phyloP scores from a whole-genome alignment of 257 asterid species.

The Jasminum sambac region DNA sequence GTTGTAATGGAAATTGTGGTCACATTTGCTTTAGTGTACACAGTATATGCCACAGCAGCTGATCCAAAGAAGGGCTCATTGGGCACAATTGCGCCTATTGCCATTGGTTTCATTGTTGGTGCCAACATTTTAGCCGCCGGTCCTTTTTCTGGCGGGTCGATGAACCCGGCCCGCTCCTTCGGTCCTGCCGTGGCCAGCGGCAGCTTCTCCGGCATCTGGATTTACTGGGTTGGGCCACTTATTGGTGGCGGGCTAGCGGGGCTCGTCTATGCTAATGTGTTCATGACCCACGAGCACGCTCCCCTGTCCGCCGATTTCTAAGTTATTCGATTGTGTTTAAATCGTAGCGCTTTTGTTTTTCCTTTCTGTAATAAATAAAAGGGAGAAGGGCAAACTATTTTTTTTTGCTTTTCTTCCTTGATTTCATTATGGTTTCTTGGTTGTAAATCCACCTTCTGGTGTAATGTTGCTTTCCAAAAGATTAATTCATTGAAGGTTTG shows the following conservation, averaged over 20 bases:
- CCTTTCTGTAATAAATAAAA: slow-evolving; percentile 24
- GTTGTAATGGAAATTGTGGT: slow-evolving; percentile 50
- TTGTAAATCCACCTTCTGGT: slow-evolving; percentile 35
- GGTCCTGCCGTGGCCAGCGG: slow-evolving; percentile 53
- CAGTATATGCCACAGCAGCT: slow-evolving; percentile 60
- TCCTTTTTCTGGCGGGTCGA: slow-evolving; percentile 61
- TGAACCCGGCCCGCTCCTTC: slow-evolving; percentile 60
- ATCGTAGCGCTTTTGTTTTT: neutral
- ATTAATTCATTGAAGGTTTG: neutral
- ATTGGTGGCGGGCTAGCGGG: slow-evolving; percentile 57
- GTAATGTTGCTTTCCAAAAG: slow-evolving; percentile 19
- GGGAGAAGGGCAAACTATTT: slow-evolving; percentile 17
- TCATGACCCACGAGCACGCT: slow-evolving; percentile 36
- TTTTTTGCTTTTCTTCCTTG: slow-evolving; percentile 17
- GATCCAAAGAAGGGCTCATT: slow-evolving; percentile 61
- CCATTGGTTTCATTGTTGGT: slow-evolving; percentile 59
- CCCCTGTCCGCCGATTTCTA: slow-evolving; percentile 34
- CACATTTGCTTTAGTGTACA: slow-evolving; percentile 59
- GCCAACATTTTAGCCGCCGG: slow-evolving; percentile 62
- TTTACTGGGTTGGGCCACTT: slow-evolving; percentile 56
- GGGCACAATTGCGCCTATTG: slow-evolving; percentile 58
- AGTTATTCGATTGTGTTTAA: slow-evolving; percentile 14
- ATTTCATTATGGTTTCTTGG: slow-evolving; percentile 21
- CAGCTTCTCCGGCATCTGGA: slow-evolving; percentile 41
- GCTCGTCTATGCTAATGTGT: slow-evolving; percentile 35